Evolutionary conservation across 1,284 basidiomycete species (phyloP), one percentile per base, ranked within the genome.

Genomic region (Apiotrichum brassicae): DNA sequence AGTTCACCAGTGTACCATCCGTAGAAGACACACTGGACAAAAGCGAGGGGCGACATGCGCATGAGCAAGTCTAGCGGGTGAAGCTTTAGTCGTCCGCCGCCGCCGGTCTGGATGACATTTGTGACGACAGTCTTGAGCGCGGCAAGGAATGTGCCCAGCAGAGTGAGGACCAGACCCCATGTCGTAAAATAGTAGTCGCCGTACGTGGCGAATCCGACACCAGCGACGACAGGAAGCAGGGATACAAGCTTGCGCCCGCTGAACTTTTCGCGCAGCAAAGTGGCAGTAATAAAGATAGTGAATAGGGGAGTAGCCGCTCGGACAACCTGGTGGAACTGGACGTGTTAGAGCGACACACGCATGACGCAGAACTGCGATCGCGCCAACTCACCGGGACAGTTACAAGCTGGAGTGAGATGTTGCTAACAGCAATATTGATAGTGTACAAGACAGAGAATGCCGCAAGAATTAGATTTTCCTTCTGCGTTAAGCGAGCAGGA

Each of bases 291-390:
- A 39, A 84, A 48, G 57, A 93, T 84, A 3, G 87, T 91, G 75
- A 95, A 95, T 46, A 95, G 78, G 0, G 92, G 92, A 0, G 91
- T 87, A 6, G 86, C 81, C 1, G 91, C 87, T n/a, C 92, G 84
- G 28, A 95, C 83, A 46, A 95, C 89, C 77, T 95, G 92, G 69
- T 97, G 92, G 63, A 95, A 91, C 87, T 92, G n/a, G n/a, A n/a
- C n/a, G n/a, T n/a, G n/a, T n/a, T n/a, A 24, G 43, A 26, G 43
- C n/a, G 16, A 13, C 5, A 37, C 22, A 24, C 13, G 23, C 13
- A 40, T 18, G 22, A 26, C 12, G 18, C n/a, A 46, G 6, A 41
- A 6, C 3, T 8, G 23, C 24, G 12, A 19, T 9, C 4, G 4
- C n/a, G n/a, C n/a, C 9, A 30, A 82, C 87, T 63, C 56, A 91